A percentile compares a stretch with the other conserved stretches of the same genome.
phyloP scores from a whole-genome alignment of 192 early-diverging fungal genomes.

The Geranomyces variabilis region DNA sequence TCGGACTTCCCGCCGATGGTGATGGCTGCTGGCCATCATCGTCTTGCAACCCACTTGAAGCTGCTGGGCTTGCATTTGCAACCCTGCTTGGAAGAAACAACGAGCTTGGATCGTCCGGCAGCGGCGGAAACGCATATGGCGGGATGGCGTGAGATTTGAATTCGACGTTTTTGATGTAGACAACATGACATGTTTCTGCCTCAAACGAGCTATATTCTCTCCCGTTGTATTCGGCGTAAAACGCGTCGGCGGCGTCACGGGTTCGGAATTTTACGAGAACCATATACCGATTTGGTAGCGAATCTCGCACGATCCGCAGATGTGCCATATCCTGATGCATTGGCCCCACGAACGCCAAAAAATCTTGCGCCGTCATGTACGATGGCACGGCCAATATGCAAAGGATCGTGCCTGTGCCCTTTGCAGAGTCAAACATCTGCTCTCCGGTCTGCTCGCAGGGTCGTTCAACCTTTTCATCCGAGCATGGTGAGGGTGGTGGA shows the following conservation, averaged over 20 bases:
- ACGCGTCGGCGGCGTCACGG: slow-evolving; percentile 59
- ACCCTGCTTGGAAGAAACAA: slow-evolving; percentile 29
- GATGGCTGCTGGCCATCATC: too few species aligned
- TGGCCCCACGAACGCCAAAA: slow-evolving; percentile 81
- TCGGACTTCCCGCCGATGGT: not conserved
- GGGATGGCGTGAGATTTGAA: slow-evolving; percentile 65
- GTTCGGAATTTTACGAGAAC: slow-evolving; percentile 81
- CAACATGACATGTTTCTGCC: slow-evolving; percentile 65
- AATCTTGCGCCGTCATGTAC: slow-evolving; percentile 88
- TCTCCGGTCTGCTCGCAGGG: not conserved
- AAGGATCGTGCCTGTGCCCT: slow-evolving; percentile 48
- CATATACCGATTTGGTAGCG: slow-evolving; percentile 84
- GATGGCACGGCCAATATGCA: slow-evolving; percentile 85
- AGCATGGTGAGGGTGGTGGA: not conserved
- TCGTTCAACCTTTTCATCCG: not conserved
- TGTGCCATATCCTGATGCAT: slow-evolving; percentile 71
- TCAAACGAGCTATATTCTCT: slow-evolving; percentile 84
- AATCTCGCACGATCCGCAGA: slow-evolving; percentile 72
- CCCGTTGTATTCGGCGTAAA: slow-evolving; percentile 81
- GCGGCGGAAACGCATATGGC: slow-evolving; percentile 58
- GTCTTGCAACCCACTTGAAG: not conserved
- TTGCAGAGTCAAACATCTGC: slow-evolving; percentile 13
- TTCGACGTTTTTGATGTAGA: slow-evolving; percentile 73
- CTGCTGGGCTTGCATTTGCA: not conserved
- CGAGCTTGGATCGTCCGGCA: slow-evolving; percentile 30